Conservation (phyloP, 139 green algal genomes). For the Dunaliella primolecta region DNA sequence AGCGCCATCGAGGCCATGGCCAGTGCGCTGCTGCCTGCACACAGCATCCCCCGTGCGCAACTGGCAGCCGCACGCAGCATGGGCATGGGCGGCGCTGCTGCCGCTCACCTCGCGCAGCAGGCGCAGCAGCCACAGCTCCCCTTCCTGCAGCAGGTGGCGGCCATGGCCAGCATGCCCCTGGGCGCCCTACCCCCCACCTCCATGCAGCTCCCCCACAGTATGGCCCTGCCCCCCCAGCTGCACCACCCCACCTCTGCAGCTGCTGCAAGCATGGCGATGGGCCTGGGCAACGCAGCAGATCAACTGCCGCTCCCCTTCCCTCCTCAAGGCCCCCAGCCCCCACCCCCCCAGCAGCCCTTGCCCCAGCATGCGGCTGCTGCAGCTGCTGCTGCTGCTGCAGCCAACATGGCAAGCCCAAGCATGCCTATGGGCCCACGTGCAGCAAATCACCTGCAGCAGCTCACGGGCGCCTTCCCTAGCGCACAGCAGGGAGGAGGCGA, state of each 20-base stretch:
- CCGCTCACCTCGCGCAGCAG: conserved; percentile 4
- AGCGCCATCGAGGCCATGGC: neutral
- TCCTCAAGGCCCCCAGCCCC: neutral
- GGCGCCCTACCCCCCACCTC: neutral
- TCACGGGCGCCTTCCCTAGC: neutral
- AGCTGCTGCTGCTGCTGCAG: neutral
- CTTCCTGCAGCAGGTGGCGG: neutral
- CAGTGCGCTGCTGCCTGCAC: neutral
- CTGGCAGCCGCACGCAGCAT: neutral
- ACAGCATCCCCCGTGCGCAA: neutral
- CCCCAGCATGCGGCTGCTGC: neutral
- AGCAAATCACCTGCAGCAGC: neutral
- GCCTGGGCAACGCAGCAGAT: neutral
- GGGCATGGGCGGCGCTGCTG: neutral
- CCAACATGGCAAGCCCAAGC: neutral
- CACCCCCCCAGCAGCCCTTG: too few species aligned
- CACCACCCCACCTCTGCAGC: neutral
- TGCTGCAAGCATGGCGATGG: neutral
- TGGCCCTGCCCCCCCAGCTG: neutral
- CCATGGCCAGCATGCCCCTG: neutral
- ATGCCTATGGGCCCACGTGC: neutral
- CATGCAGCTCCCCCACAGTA: neutral
- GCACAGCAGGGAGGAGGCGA: neutral
- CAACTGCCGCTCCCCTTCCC: neutral
- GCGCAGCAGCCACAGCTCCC: conserved; percentile 5